Base-by-base conservation (phyloP, 2,329 filamentous ascomycete genomes). In the Westerdykella sp. region DNA sequence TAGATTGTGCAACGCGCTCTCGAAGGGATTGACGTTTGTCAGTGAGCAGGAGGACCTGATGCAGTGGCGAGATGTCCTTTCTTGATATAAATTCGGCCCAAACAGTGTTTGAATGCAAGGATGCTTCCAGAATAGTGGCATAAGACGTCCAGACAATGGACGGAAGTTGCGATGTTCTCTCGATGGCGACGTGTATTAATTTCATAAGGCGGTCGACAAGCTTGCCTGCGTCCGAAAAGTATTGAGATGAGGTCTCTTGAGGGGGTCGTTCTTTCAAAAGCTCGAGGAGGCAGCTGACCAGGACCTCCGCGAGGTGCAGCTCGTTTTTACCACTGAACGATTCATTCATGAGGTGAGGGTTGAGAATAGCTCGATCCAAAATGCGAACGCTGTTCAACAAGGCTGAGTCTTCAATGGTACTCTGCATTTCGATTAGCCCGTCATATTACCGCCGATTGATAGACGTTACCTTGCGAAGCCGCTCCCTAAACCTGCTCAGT, bases 241-340 rank as follows among this genome's bases (percentile, higher is more conserved):
- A 67, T 2, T 47, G 42, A 2, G 53, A 48, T 10, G 64, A 67
- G 4, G 54, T 45, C 18, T 65, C 58, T 16, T 52, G 48, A 5
- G 51, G 48, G 34, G 63, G 63, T 10, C 64, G 60, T 46, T 67
- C 65, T 66, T 59, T 61, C 11, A 67, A 53, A 31, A 68, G 63
- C 16, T 60, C 56, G 4, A 65, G 38, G 23, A 66, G 55, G 9
- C 58, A 53, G 15, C 44, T 45, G 5, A 64, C 55, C 6, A 67
- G 41, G 2, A 59, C 53, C 23, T 54, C 53, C 6, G 60, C 58
- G 16, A 67, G 46, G 37, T 55, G 46, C 6, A 62, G 37, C 44
- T 58, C 54, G 15, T 55, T 49, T 9, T 49, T 48, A n/a, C 43
- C 43, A 4, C 50, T 49, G 7, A 59, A 43, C 1, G 56, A 46